Base-by-base conservation (phyloP, 1,139 yeast species). In the Hyphopichia buzzinii region DNA sequence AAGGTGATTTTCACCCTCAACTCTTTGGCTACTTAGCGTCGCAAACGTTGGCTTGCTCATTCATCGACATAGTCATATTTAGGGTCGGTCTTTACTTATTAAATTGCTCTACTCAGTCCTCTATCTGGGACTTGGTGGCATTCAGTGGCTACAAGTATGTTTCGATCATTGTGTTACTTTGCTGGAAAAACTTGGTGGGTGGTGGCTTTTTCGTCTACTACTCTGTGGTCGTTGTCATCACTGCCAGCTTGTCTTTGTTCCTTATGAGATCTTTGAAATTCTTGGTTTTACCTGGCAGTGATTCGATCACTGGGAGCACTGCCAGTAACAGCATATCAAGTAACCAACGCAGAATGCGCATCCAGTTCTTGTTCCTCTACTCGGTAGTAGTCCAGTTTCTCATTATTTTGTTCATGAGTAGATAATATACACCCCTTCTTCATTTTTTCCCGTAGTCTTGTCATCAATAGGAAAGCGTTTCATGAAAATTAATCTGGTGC, bases 71-170 rank as follows among this genome's bases (percentile, higher is more conserved):
- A 14, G 50, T 56, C 28, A 52, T 71, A n/a, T 70, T 72, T 50
- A 64, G 64, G 43, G 54, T 66, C 12, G 77, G 77, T 1, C 63
- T 71, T 43, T 71, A 72, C 47, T 58, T 72, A 39, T 57, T 72
- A 41, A 67, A 59, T 47, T 69, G 76, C 75, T 84, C 52, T 54
- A 72, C 56, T 53, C 84, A 47, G 72, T 79, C 67, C 34, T 59
- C 72, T 39, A 66, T 85, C 34, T 81, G 92, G 72, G 99, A 94
- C 58, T 71, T 92, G 43, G 75, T 87, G 8, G 85, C 96, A 46
- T 92, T 87, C 61, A 83, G 94, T 36, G 97, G 98, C 22, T 94
- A 94, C 71, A 94, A 94, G 60, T 94, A 89, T 56, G 90, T 94
- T 26, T 88, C 95, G 4, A 72, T 84, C 43, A 74, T 83, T 26